phyloP scores from a whole-genome alignment of 768 basidiomycete genomes.

The Galerina marginata region DNA sequence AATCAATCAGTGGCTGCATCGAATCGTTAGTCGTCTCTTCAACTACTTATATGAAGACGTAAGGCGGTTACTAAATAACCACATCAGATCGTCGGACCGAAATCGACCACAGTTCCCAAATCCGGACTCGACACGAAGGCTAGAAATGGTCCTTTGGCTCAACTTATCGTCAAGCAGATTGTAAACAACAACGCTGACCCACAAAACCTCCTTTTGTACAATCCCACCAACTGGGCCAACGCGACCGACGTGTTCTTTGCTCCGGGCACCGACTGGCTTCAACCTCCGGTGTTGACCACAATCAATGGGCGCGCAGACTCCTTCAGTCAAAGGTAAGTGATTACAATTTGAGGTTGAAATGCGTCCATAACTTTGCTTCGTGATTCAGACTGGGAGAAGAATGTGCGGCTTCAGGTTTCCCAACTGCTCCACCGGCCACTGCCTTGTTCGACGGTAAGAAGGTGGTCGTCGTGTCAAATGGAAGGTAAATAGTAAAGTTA shows the following conservation, averaged over 20 bases:
- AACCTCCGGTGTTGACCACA: conserved; percentile 42
- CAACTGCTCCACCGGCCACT: conserved; percentile 42
- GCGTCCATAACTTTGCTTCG: background rate
- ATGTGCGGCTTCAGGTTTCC: conserved; percentile 35
- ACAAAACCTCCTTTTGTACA: conserved; percentile 47
- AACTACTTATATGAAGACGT: background rate
- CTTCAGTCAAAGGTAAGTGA: conserved; percentile 53
- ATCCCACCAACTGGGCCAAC: conserved; percentile 54
- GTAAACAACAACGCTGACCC: conserved; percentile 52
- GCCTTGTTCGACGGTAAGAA: conserved; percentile 57
- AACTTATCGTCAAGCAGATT: conserved; percentile 49
- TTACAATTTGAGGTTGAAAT: background rate
- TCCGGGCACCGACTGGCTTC: conserved; percentile 52
- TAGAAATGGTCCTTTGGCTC: conserved; percentile 55
- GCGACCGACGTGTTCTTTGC: conserved; percentile 49
- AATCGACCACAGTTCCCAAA: conserved; percentile 57
- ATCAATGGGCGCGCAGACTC: conserved; percentile 58
- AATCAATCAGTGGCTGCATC: conserved; percentile 46
- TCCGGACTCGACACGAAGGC: conserved; percentile 59
- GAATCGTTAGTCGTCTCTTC: conserved; percentile 40
- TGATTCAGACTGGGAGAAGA: conserved; percentile 49
- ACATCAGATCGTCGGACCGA: conserved; percentile 55
- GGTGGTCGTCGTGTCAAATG: conserved; percentile 62
- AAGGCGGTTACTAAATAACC: background rate
- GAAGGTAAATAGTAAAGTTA: conserved; percentile 34